Conservation (phyloP, 441 rosid species). For the Mallotus repandus region DNA sequence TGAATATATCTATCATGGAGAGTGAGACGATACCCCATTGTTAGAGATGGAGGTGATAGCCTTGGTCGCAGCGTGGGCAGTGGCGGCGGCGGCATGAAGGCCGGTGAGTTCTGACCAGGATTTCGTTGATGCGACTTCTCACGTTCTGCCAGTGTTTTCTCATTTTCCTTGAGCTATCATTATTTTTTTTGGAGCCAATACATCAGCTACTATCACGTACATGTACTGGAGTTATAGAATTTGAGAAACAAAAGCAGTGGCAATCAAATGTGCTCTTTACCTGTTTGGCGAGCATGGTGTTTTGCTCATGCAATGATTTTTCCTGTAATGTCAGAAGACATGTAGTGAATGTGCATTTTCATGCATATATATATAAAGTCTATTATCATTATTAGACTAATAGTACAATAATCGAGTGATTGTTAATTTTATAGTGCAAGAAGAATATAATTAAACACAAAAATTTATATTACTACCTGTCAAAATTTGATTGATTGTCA, state of each 20-base stretch:
- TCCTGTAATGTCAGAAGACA: constrained; percentile 40
- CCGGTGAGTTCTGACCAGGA: constrained; percentile 23
- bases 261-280: constrained; percentile 22
- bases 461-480: no score
- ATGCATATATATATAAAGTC: no score
- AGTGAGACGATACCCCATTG: constrained; percentile 37
- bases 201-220: neutral
- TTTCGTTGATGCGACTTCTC: constrained; percentile 33
- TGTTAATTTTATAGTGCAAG: no score
- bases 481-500: no score
- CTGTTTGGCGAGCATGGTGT: constrained; percentile 42
- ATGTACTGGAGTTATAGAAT: neutral
- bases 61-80: constrained; percentile 9
- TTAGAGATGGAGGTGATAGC: constrained; percentile 24
- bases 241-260: neutral
- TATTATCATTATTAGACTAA: no score
- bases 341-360: no score
- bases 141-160: constrained; percentile 25
- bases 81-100: constrained; percentile 24
- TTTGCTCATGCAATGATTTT: constrained; percentile 44
- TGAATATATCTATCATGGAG: neutral
- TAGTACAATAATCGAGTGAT: no score
- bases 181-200: neutral
- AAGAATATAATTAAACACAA: no score
- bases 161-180: constrained; percentile 42